Evolutionary conservation across 768 basidiomycete genomes (phyloP), one percentile per base, ranked within the genome.

Genomic region (Mrakia hoshinonis): DNA sequence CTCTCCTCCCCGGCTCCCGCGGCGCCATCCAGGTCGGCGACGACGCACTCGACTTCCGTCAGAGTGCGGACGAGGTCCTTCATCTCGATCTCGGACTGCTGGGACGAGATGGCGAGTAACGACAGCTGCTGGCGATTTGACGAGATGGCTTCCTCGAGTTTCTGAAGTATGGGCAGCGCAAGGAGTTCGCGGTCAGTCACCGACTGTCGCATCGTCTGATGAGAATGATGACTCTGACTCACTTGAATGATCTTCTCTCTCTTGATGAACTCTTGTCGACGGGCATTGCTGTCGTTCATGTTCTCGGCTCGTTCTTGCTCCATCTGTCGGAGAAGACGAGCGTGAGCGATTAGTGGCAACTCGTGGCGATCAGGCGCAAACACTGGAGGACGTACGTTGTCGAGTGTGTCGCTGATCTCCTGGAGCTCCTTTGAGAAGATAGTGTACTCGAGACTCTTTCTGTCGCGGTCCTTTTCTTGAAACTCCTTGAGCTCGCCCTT

Each of bases 401-500:
- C 92, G 68, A 99, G 79, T 0, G 91, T 87, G 67, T 88, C 87
- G 0, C 85, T 86, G 0, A 95, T 92, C 74, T 98, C 95, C 72
- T 90, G 87, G 48, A 97, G 79, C 77, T 99, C 95, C 46, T 90
- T 85, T 74, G 91, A 89, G 80, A 96, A 92, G 73, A 98, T 80
- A 0, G 93, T 92, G 78, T 97, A 98, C 78, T 99, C 96, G 76
- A 97, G 82, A 78, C 92, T 95, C 49, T 95, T 84, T 47, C 95
- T 83, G 72, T 97, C 92, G 79, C 92, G 91, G 78, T 99, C 96
- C 78, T 92, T 92, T 74, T 76, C 88, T 79, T 96, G 92, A 77
- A 91, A 99, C 78, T 96, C 92, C 77, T 94, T 95, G 69, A 99
- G 81, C 78, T 99, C 96, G 74, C 95, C 91, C 78, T 98, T 98